phyloP scores from a whole-genome alignment of 768 basidiomycete species.

The Pisolithus tinctorius region DNA sequence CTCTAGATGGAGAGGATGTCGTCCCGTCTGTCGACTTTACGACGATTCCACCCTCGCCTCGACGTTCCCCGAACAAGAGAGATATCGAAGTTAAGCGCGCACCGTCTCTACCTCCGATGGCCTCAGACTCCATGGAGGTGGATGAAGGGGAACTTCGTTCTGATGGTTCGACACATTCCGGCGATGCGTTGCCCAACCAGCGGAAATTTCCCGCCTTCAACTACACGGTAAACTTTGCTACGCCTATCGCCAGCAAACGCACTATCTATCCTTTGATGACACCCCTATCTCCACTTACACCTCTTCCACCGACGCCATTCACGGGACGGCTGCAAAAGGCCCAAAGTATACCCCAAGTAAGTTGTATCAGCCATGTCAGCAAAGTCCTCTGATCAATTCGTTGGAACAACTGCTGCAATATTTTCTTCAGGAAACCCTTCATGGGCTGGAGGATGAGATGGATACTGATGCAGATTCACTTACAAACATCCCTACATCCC shows the following conservation, averaged over 20 bases:
- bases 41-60: conserved; percentile 19
- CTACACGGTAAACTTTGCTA: conserved; percentile 24
- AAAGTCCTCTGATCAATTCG: neutral
- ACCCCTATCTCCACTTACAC: conserved; percentile 43
- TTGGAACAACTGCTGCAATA: neutral
- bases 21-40: conserved; percentile 16
- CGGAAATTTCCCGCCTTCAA: conserved; percentile 8
- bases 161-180: conserved; percentile 16
- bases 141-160: conserved; percentile 10
- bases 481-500: neutral
- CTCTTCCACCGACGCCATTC: conserved; percentile 43
- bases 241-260: conserved; percentile 12
- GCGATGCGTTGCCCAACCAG: conserved; percentile 7
- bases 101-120: conserved; percentile 15
- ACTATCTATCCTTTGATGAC: conserved; percentile 2
- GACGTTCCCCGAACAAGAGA: conserved; percentile 17
- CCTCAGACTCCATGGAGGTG: conserved; percentile 19
- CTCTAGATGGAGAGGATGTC: conserved; percentile 10
- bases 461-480: neutral
- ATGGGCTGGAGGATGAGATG: neutral
- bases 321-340: conserved; percentile 4
- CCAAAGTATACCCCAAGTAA: conserved; percentile 12
- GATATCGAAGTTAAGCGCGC: conserved; percentile 20
- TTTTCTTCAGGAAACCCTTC: no score
- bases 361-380: neutral